Evolutionary conservation across 1,284 basidiomycete species (phyloP), one percentile per base, ranked within the genome.

Genomic region (Ustilago shanxiensis): DNA sequence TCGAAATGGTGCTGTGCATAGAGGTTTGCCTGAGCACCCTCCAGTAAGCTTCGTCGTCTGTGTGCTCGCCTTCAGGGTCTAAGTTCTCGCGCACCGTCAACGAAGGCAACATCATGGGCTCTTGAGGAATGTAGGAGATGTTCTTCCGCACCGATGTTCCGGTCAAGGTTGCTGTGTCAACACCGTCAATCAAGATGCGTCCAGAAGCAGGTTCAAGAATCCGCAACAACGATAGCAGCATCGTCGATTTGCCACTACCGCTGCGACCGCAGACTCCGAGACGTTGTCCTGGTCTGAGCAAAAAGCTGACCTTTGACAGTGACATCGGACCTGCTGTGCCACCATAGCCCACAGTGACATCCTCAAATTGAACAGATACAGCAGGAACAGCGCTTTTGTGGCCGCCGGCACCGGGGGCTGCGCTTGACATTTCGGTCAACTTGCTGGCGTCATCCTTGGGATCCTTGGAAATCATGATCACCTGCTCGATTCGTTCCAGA

Each of bases 401-500:
- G 5, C 7, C 7, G 7, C n/a, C 39, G 39, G 4, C n/a, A 10
- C 13, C 8, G 35, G 3, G 6, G 8, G 35, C 14, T 14, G 6
- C 13, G 8, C 14, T 14, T 37, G 8, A 7, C 3, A 14, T 3
- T 8, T 3, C 13, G 35, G 35, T 10, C 3, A 7, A 14, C 14
- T 7, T 45, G 7, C 18, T 3, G 2, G 5, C 44, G 44, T 45
- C 44, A 14, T 41, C 13, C n/a, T 45, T 13, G 18, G 18, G 3
- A 2, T n/a, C 44, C 8, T 45, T 3, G 4, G 44, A n/a, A 13
- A 45, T 9, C n/a, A 20, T 3, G 8, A 20, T 70, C 29, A 86
- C 77, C 51, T 85, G 82, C 33, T 77, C 78, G 20, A 87, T 70
- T 3, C 86, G 74, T 51, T 85, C 86, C 18, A 87, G 64, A 2